Evolutionary conservation across 148 eudicot genomes (phyloP).

Genomic region (Nepenthes gracilis): DNA sequence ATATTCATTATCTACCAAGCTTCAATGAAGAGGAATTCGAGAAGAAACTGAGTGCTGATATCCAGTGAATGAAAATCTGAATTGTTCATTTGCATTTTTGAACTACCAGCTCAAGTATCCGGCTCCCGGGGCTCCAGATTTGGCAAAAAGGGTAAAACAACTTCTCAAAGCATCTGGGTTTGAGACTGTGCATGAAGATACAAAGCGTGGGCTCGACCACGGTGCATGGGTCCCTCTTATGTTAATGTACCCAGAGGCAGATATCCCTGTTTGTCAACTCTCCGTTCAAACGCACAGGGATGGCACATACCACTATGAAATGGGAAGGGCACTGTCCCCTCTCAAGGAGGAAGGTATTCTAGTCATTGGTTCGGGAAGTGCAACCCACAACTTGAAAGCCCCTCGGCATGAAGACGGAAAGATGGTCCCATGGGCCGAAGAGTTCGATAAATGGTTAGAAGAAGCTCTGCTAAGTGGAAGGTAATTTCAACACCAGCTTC

Average conservation of each 20-base stretch:
- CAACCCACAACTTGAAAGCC: slow-evolving; percentile 58
- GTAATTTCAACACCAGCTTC: slow-evolving; percentile 13
- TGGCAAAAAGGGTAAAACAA: slow-evolving; percentile 61
- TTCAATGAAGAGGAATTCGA: too few relatives aligned
- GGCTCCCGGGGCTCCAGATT: slow-evolving; percentile 74
- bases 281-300: slow-evolving; percentile 49
- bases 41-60: too few relatives aligned
- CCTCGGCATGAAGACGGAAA: slow-evolving; percentile 7
- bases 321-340: slow-evolving; percentile 64
- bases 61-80: neutral
- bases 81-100: neutral
- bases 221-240: slow-evolving; percentile 92
- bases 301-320: slow-evolving; percentile 53
- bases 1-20: too few relatives aligned
- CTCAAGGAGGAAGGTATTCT: slow-evolving; percentile 76
- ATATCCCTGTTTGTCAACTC: slow-evolving; percentile 86
- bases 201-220: slow-evolving; percentile 75
- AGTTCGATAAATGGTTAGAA: slow-evolving; percentile 76
- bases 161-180: slow-evolving; percentile 45
- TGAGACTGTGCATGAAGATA: slow-evolving; percentile 36
- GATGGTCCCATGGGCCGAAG: slow-evolving; percentile 51
- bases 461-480: slow-evolving; percentile 54
- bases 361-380: slow-evolving; percentile 76
- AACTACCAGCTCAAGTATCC: slow-evolving; percentile 68
- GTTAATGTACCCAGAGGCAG: slow-evolving; percentile 87